A percentile compares a stretch with the other conserved stretches of the same genome.
These are phyloP conservation scores for Eucalyptus virginea DNA, from an alignment of 345 rosid genomes.

Conservation along the genomic window DNA sequence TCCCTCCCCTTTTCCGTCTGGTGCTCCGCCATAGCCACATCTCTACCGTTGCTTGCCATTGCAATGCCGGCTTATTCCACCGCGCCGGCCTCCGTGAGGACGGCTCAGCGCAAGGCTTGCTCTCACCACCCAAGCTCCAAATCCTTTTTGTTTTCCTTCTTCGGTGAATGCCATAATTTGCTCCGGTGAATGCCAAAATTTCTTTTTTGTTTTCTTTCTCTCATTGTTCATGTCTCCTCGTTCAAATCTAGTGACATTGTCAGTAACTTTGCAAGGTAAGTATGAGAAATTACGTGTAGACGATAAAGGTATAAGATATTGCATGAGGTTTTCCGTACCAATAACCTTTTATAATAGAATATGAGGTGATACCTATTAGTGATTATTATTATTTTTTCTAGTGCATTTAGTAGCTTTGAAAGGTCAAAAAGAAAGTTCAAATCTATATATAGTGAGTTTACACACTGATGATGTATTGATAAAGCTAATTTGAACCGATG, in stretches of 20 bases:
- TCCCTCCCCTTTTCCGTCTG: not conserved
- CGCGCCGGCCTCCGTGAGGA: not conserved
- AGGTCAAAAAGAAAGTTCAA: not conserved
- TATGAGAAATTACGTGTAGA: not conserved
- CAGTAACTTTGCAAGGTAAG: not conserved
- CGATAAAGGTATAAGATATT: not conserved
- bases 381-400: not conserved
- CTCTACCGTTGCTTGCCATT: not conserved
- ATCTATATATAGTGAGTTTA: not conserved
- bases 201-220: not conserved
- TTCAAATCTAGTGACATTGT: not conserved
- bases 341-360: not conserved
- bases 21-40: fast-evolving
- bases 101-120: not conserved
- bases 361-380: not conserved
- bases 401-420: not conserved
- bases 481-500: not conserved
- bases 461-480: not conserved
- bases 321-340: not conserved
- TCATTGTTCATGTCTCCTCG: not conserved
- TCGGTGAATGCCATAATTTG: too few relatives aligned
- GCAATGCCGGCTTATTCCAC: not conserved
- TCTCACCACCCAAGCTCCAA: not conserved
- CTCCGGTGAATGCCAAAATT: not conserved
- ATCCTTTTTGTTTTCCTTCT: not conserved